Percentiles rank a stretch among this genome's conserved stretches.
Conservation (phyloP, 768 basidiomycete genomes). For the Trametes maxima region DNA sequence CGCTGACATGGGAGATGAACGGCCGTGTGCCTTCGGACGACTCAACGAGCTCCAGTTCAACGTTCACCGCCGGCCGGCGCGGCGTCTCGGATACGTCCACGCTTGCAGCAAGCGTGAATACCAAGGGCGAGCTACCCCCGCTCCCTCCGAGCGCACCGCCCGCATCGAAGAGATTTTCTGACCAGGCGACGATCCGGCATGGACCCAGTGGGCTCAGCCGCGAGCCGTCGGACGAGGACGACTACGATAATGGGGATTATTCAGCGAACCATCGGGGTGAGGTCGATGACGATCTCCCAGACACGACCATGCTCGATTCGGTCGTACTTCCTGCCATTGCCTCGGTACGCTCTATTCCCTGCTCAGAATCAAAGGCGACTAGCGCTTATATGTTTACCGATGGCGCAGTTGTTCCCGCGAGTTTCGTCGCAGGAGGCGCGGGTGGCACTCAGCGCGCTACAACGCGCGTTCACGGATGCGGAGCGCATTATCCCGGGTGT, state of each 20-base stretch:
- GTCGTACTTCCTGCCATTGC: constrained; percentile 96
- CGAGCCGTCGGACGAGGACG: constrained; percentile 64
- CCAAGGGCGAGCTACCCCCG: constrained; percentile 65
- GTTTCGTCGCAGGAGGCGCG: constrained; percentile 93
- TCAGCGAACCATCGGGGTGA: constrained; percentile 40
- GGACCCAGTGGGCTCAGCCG: constrained; percentile 37
- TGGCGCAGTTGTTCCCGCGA: constrained; percentile 79
- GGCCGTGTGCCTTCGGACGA: constrained; percentile 45
- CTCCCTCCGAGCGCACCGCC: constrained; percentile 41
- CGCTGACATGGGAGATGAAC: constrained; percentile 82
- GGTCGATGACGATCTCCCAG: constrained; percentile 55
- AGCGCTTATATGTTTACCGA: constrained; percentile 8
- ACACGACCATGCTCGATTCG: constrained; percentile 93
- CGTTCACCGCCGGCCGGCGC: constrained; percentile 25
- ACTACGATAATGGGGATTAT: constrained; percentile 45
- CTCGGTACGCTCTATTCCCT: constrained; percentile 60
- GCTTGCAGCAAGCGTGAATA: constrained; percentile 43
- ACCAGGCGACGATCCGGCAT: constrained; percentile 61
- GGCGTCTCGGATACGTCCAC: constrained; percentile 33
- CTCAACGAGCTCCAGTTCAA: constrained; percentile 45
- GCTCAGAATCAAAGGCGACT: background rate
- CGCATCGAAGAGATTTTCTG: constrained; percentile 38
- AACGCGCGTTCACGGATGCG: constrained; percentile 92
- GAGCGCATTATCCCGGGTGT: constrained; percentile 96
- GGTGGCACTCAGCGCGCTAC: constrained; percentile 80